A percentile compares a stretch with the other conserved stretches of the same genome.
These are phyloP conservation scores for Mycosarcoma mackinlayi DNA, from an alignment of 1,284 basidiomycete genomes.

Conservation along the genomic window DNA sequence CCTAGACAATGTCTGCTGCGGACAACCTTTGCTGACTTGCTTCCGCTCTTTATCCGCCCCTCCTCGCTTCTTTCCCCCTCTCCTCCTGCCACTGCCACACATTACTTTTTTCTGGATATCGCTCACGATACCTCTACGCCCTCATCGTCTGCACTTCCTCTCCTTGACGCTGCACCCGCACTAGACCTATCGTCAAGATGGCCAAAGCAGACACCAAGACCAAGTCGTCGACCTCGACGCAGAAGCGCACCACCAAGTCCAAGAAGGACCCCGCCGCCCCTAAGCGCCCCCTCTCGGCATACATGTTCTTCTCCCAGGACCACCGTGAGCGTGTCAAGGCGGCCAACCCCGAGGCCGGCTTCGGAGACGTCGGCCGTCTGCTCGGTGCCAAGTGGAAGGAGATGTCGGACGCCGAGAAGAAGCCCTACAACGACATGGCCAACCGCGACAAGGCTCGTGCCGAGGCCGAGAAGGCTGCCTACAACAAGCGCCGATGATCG, in stretches of 20 bases:
- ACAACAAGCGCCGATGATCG: slow-evolving; percentile 67
- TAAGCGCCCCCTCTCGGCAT: slow-evolving; percentile 90
- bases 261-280: slow-evolving; percentile 79
- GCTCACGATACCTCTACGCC: neutral
- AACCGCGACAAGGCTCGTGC: slow-evolving; percentile 85
- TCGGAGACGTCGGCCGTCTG: slow-evolving; percentile 90
- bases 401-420: slow-evolving; percentile 83
- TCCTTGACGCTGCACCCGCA: neutral
- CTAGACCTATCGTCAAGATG: slow-evolving; percentile 49
- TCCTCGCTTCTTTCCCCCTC: neutral
- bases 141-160: neutral
- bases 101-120: neutral
- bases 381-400: slow-evolving; percentile 92
- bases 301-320: slow-evolving; percentile 98
- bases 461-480: slow-evolving; percentile 81
- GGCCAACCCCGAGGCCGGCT: slow-evolving; percentile 92
- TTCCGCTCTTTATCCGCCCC: slow-evolving; percentile 6
- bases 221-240: slow-evolving; percentile 53
- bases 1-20: neutral
- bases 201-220: slow-evolving; percentile 61
- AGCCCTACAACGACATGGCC: slow-evolving; percentile 92
- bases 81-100: no score
- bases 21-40: neutral
- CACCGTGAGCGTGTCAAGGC: slow-evolving; percentile 92
- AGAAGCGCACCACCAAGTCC: slow-evolving; percentile 58